Evolutionary conservation across 768 basidiomycete genomes (phyloP).

Genomic region (Cystofilobasidium capitatum): DNA sequence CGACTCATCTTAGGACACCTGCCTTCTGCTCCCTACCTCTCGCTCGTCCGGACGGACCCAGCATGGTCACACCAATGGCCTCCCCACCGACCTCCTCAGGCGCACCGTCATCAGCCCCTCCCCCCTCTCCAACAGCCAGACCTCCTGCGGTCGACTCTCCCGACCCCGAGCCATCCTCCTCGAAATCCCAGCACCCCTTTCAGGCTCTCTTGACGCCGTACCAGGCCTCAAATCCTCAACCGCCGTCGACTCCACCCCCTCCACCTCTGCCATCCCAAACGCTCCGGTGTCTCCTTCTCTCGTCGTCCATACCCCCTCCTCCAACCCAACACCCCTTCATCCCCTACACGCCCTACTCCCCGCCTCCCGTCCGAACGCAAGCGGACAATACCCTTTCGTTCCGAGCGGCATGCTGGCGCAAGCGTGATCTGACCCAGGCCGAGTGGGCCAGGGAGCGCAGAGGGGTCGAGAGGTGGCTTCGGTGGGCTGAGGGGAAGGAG

Average conservation of each 20-base stretch:
- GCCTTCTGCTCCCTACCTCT: no score
- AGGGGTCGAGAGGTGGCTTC: slow-evolving; percentile 16
- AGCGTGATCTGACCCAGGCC: slow-evolving; percentile 17
- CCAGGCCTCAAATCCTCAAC: slow-evolving; percentile 11
- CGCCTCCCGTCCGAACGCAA: neutral
- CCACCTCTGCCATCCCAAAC: slow-evolving; percentile 43
- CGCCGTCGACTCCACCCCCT: slow-evolving; percentile 24
- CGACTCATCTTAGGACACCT: no score
- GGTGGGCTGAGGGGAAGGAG: slow-evolving; percentile 21
- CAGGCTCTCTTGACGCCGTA: slow-evolving; percentile 36
- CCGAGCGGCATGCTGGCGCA: slow-evolving; percentile 14
- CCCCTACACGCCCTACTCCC: slow-evolving; percentile 12
- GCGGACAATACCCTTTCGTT: slow-evolving; percentile 5
- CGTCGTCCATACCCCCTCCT: slow-evolving; percentile 16
- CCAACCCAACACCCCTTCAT: neutral
- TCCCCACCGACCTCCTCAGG: no score
- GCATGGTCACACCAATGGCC: no score
- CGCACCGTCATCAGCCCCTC: no score
- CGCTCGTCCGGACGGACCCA: no score
- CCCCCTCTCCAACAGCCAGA: no score
- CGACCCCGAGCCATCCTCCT: no score
- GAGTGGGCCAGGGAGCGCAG: slow-evolving; percentile 17
- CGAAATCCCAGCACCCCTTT: slow-evolving; percentile 49
- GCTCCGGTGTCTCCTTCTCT: slow-evolving; percentile 44
- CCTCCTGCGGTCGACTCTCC: no score